Conservation (phyloP, 768 basidiomycete species). For the Lentinula raphanica region DNA sequence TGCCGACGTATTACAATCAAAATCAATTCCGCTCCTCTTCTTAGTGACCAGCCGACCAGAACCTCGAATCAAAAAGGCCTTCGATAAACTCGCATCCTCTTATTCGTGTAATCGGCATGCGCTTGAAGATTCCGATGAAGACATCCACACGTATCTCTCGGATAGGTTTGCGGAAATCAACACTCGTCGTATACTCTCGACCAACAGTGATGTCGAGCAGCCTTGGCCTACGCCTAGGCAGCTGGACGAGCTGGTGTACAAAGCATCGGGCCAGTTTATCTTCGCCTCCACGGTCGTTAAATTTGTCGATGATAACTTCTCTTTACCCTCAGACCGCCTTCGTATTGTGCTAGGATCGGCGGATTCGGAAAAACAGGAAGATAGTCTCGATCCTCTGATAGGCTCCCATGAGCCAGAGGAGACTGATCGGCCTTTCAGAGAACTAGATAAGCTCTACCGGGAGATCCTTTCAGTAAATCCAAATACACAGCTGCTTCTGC, state of each 20-base stretch:
- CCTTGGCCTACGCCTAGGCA: not conserved
- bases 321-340: not conserved
- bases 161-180: not conserved
- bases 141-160: not conserved
- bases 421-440: not conserved
- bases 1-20: not conserved
- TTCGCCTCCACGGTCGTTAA: conserved; percentile 22
- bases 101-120: not conserved
- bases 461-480: not conserved
- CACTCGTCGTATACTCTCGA: not conserved
- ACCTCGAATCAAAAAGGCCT: not conserved
- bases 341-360: not conserved
- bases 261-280: conserved; percentile 21
- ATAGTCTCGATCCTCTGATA: not conserved
- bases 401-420: not conserved
- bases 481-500: not conserved
- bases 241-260: not conserved
- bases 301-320: conserved; percentile 14
- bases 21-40: not conserved
- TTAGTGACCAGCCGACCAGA: not conserved
- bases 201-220: not conserved
- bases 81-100: not conserved
- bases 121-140: not conserved
- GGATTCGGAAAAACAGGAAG: not conserved
- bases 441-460: not conserved